phyloP scores from a whole-genome alignment of 2,329 filamentous ascomycete species.

The Fusarium lyarnte region DNA sequence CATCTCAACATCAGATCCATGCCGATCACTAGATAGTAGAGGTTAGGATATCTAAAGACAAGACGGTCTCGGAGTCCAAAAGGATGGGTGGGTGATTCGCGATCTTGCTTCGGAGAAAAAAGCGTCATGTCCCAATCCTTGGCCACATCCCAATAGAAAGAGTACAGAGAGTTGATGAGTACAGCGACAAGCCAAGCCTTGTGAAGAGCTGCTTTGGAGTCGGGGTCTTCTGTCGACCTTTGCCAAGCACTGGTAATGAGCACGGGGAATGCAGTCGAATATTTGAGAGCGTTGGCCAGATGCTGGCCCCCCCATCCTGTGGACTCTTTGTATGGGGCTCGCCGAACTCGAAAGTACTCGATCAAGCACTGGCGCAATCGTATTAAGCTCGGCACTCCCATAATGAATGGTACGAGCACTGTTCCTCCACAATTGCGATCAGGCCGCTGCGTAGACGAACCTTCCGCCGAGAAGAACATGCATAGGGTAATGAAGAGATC shows the following conservation, averaged over 20 bases:
- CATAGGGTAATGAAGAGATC: conserved; percentile 90
- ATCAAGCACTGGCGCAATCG: conserved; percentile 92
- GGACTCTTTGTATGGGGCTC: conserved; percentile 63
- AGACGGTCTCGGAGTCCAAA: conserved; percentile 81
- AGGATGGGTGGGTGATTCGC: conserved; percentile 71
- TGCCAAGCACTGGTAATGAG: conserved; percentile 82
- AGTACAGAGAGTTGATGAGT: conserved; percentile 86
- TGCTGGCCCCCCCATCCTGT: conserved; percentile 85
- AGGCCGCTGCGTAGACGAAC: conserved; percentile 81
- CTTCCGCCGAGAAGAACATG: conserved; percentile 82
- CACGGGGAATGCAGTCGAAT: conserved; percentile 92
- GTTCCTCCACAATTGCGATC: conserved; percentile 83
- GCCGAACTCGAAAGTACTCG: conserved; percentile 79
- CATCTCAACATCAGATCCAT: conserved; percentile 85
- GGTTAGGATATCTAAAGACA: conserved; percentile 73
- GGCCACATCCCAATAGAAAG: conserved; percentile 98
- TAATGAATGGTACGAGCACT: conserved; percentile 83
- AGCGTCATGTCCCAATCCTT: conserved; percentile 97
- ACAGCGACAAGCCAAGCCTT: conserved; percentile 76
- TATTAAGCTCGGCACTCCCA: conserved; percentile 84
- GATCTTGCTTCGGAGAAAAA: conserved; percentile 68
- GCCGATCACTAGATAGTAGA: conserved; percentile 85
- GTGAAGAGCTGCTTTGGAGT: conserved; percentile 57
- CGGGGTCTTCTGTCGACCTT: conserved; percentile 62
- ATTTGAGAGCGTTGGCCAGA: conserved; percentile 93